Percentiles rank a stretch among this genome's conserved stretches.
Evolutionary conservation across 805 yeast genomes (phyloP).

Genomic region (Nakazawaea ernobii): DNA sequence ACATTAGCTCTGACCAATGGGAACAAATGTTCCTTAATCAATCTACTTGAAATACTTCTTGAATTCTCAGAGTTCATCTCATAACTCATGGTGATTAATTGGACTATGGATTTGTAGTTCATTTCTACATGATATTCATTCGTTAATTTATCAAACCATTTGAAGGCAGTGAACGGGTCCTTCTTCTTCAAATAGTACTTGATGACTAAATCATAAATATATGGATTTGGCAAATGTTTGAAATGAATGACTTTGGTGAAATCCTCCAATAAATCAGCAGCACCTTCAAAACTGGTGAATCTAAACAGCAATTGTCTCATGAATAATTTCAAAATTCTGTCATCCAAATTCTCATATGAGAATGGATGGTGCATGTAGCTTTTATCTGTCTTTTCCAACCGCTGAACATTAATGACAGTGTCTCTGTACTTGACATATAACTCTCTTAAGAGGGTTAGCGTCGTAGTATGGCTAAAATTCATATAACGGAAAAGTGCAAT

Average conservation of each 20-base stretch:
- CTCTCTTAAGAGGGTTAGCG: neutral
- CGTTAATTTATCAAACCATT: conserved; percentile 4
- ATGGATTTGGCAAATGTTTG: neutral
- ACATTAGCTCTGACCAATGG: conserved; percentile 1
- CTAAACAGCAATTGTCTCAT: conserved; percentile 9
- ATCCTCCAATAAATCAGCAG: conserved; percentile 5
- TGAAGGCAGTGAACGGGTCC: conserved; percentile 2
- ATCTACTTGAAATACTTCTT: neutral
- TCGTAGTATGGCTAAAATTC: conserved; percentile 5
- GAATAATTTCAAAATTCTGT: conserved; percentile 6
- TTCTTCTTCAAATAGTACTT: neutral
- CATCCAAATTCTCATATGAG: conserved; percentile 1
- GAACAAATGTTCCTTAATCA: neutral
- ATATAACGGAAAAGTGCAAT: conserved; percentile 5
- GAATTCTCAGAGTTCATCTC: neutral
- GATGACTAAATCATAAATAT: conserved; percentile 5
- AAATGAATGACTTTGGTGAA: neutral
- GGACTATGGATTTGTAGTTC: neutral
- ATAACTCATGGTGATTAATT: neutral
- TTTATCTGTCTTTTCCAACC: neutral
- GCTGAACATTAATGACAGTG: neutral
- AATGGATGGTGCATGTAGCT: conserved; percentile 2
- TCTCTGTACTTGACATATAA: conserved; percentile 6
- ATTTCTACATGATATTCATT: neutral
- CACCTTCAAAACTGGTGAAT: conserved; percentile 7